Percentiles rank a stretch among this genome's conserved stretches.
phyloP scores from a whole-genome alignment of 208 protist species.

The Leishmania tropica region DNA sequence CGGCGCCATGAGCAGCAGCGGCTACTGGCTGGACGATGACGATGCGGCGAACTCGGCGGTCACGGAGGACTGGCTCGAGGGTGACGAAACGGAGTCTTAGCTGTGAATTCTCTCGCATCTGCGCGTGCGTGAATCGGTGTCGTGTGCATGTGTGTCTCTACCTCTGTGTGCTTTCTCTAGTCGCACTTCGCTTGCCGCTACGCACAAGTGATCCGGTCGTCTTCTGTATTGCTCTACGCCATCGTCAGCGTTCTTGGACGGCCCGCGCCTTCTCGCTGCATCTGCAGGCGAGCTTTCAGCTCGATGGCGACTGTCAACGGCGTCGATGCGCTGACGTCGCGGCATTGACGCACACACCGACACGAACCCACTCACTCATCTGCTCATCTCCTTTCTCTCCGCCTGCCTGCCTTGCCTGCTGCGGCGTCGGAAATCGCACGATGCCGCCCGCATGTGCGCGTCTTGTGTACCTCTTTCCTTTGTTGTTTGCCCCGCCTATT shows the following conservation, averaged over 20 bases:
- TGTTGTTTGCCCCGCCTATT: background rate
- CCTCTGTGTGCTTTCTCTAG: background rate
- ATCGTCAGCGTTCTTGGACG: background rate
- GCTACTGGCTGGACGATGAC: conserved; percentile 26
- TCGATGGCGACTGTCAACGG: too few species aligned
- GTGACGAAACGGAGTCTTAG: background rate
- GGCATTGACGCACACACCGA: background rate
- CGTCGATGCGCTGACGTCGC: background rate
- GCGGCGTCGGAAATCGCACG: background rate
- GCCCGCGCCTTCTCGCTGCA: background rate
- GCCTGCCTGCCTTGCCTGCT: too few species aligned
- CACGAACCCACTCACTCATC: background rate
- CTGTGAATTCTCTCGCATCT: background rate
- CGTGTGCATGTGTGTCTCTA: background rate
- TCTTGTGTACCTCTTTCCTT: background rate
- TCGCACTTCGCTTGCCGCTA: background rate
- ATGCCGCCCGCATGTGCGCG: background rate
- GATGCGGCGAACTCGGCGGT: conserved; percentile 21
- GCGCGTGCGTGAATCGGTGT: background rate
- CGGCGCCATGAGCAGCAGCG: conserved; percentile 21
- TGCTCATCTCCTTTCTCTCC: background rate
- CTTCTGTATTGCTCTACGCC: background rate
- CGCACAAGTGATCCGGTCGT: background rate
- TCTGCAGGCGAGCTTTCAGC: background rate
- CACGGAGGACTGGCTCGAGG: conserved; percentile 3